Base-by-base conservation (phyloP, 2,329 filamentous ascomycete species). In the Venturiaceae sp. region DNA sequence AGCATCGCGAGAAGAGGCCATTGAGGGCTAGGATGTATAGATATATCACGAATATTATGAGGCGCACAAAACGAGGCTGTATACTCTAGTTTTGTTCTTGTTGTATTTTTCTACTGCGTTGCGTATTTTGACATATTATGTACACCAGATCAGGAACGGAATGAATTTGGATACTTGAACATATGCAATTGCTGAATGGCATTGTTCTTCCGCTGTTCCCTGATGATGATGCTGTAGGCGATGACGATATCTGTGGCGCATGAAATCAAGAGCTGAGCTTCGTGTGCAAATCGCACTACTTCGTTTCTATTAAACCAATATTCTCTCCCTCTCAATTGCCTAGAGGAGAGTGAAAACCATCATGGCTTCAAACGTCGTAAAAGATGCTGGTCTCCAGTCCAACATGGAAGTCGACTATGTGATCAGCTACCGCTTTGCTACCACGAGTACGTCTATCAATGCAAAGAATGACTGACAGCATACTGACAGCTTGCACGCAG, bases 321-420 rank as follows among this genome's bases (percentile, higher is more conserved):
- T 1, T 28, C 28, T n/a, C 2, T 16, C 14, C 6, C 44, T 1
- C 26, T 28, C 23, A 9, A 7, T 30, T 50, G 30, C 14, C 21
- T 50, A 16, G n/a, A n/a, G 13, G 21, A 50, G 21, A 26, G 26
- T 2, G 26, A 16, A 16, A 28, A 1, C 30, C 44, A 53, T 13
- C 30, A 53, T 53, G 52, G 52, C 52, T 21, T 26, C 28, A 34
- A 53, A 53, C 13, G 32, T 37, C 19, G 32, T 34, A 28, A 53
- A 57, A 33, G 55, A 57, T 21, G 23, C 28, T 28, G 44, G 23
- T 26, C 36, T 32, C 36, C 13, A 57, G 55, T 30, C 55, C 33
- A 57, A 57, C 26, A 57, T 85, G 66, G 81, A 88, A 57, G 89
- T 96, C 61, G 92, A 96, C 77, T 96, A 90, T 78, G 90, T 96